These are phyloP conservation scores for Beauveria bassiana DNA, from an alignment of 2,329 filamentous ascomycete species.

Conservation along the genomic window DNA sequence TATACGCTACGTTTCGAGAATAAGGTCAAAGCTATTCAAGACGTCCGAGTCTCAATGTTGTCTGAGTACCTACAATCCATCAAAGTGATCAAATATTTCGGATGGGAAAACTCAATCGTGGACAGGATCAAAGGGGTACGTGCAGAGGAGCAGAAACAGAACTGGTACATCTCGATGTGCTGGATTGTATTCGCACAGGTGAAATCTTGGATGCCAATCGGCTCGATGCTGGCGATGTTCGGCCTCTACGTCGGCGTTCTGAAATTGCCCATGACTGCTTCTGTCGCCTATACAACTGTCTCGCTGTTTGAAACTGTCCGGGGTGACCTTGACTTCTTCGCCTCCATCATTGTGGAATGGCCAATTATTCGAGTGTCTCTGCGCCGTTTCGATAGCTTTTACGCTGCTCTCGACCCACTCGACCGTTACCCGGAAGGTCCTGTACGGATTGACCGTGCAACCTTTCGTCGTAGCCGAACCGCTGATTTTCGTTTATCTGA, in stretches of 20 bases:
- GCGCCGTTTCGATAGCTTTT: slow-evolving; percentile 46
- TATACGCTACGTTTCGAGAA: slow-evolving; percentile 40
- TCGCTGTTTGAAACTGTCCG: slow-evolving; percentile 45
- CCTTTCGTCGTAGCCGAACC: slow-evolving; percentile 41
- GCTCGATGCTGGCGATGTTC: slow-evolving; percentile 48
- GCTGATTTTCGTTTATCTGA: slow-evolving; percentile 41
- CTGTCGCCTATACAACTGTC: slow-evolving; percentile 49
- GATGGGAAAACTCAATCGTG: slow-evolving; percentile 48
- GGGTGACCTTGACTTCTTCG: slow-evolving; percentile 42
- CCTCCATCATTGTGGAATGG: slow-evolving; percentile 30
- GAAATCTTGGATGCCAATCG: slow-evolving; percentile 42
- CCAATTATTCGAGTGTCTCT: slow-evolving; percentile 34
- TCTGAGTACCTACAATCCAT: slow-evolving; percentile 52
- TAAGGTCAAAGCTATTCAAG: slow-evolving; percentile 45
- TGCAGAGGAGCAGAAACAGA: slow-evolving; percentile 41
- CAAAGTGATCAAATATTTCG: slow-evolving; percentile 52
- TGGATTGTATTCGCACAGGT: slow-evolving; percentile 39
- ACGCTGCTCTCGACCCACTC: slow-evolving; percentile 42
- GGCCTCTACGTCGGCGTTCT: slow-evolving; percentile 41
- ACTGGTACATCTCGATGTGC: slow-evolving; percentile 46
- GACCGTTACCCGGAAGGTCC: slow-evolving; percentile 40
- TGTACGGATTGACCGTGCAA: slow-evolving; percentile 35
- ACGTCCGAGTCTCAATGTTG: slow-evolving; percentile 49
- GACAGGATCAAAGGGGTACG: slow-evolving; percentile 42
- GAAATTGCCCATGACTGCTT: slow-evolving; percentile 41